Evolutionary conservation across 75 land plant genomes (phyloP), one percentile per base, ranked within the genome.

Genomic region (Larix kaempferi): DNA sequence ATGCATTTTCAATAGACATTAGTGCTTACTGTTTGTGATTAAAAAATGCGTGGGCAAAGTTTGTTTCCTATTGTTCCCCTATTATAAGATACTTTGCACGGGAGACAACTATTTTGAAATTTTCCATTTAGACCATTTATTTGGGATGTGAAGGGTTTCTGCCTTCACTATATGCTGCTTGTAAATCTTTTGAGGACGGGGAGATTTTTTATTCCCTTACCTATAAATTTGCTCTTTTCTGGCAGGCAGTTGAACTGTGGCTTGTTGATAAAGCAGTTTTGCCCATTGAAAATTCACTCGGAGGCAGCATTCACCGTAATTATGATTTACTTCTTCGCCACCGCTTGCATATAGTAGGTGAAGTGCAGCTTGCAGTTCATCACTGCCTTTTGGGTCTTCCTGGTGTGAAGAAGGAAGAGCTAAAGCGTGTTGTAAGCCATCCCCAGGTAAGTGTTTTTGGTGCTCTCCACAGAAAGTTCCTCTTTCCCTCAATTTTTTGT

Each of bases 161-260:
- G 44, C 52, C 41, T 22, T n/a, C 21, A 66, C 71, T 44, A 7
- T 44, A 44, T 44, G 10, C 52, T 44, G 52, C 8, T 66, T 5
- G 8, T 37, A 66, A 25, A 66, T 26, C 33, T 74, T 76, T 7
- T 76, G 23, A 17, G 26, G 23, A 74, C 11, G 14, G 59, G n/a
- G n/a, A 19, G n/a, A 27, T 37, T 39, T 69, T 17, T 69, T n/a
- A 37, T 39, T 69, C 22, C 49, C 15, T 78, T 29, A 15, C 57
- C 15, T 13, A 52, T 59, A 6, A 17, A 19, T 54, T 16, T 27
- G 3, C 49, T 33, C 15, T 56, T 27, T 62, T 73, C 27, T 74
- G 82, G 74, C 85, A 92, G 93, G 95, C 95, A 12, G 93, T 91
- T 74, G 95, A 92, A 76, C 73, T 88, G 17, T 92, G 91, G 91